A percentile compares a stretch with the other conserved stretches of the same genome.
Conservation (phyloP, 2,329 filamentous ascomycete genomes). For the Phaeophleospora eucalypticola region DNA sequence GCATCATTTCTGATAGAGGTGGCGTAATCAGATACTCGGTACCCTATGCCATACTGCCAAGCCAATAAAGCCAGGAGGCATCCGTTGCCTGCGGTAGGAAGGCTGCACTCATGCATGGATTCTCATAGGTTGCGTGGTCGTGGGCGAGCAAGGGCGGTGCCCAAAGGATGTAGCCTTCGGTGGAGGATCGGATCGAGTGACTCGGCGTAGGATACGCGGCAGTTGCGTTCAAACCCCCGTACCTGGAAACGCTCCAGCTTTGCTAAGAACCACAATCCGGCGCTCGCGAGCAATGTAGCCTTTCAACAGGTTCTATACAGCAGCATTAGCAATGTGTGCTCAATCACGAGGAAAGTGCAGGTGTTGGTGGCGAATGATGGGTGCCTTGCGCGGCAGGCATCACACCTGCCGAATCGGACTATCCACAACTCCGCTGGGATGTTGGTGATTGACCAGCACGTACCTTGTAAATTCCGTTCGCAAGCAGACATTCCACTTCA, state of each 20-base stretch:
- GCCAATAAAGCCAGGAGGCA: conserved; percentile 10
- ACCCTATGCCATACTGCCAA: conserved; percentile 1
- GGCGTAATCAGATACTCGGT: too few relatives aligned
- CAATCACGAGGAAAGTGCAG: not conserved
- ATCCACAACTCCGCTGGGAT: not conserved
- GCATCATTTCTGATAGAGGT: too few relatives aligned
- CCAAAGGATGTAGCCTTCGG: not conserved
- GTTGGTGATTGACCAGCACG: not conserved
- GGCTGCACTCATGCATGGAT: not conserved
- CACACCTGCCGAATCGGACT: not conserved
- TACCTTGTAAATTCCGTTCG: conserved; percentile 99
- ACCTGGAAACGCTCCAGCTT: conserved; percentile 80
- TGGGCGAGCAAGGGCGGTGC: not conserved
- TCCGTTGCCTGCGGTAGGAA: not conserved
- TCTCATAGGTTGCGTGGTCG: not conserved
- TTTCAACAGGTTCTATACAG: conserved; percentile 87
- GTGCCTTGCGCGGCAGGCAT: conserved; percentile 12
- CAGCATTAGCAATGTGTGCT: too few relatives aligned
- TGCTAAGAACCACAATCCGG: conserved; percentile 87
- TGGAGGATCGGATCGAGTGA: not conserved
- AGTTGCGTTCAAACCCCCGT: conserved; percentile 63
- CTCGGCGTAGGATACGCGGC: too few relatives aligned
- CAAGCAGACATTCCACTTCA: conserved; percentile 90
- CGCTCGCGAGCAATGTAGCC: conserved; percentile 93
- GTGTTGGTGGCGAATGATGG: conserved; percentile 3